Conservation (phyloP, 2,329 filamentous ascomycete genomes). For the Xylariaceae sp. region DNA sequence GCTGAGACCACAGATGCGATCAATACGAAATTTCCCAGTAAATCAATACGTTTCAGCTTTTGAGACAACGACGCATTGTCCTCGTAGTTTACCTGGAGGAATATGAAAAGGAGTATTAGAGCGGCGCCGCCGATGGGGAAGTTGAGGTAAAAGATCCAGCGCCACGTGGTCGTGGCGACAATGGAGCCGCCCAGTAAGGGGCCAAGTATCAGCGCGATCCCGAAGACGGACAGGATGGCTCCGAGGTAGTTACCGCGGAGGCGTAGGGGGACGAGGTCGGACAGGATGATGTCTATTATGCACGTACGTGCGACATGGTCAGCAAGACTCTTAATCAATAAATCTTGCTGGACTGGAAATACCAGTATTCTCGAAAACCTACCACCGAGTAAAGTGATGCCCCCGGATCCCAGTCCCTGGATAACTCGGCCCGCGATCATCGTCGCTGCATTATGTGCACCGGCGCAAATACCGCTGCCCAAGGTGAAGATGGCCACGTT, state of each 20-base stretch:
- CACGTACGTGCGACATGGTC: background rate
- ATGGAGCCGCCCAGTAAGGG: slow-evolving; percentile 7
- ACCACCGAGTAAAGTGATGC: background rate
- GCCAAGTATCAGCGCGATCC: background rate
- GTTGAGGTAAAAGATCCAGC: slow-evolving; percentile 6
- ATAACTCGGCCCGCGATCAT: slow-evolving; percentile 12
- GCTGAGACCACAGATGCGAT: background rate
- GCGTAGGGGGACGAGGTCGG: background rate
- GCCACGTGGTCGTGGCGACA: slow-evolving; percentile 4
- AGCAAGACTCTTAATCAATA: background rate
- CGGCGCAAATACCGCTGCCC: slow-evolving; percentile 20
- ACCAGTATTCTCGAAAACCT: background rate
- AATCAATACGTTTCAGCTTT: slow-evolving; percentile 4
- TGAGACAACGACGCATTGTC: background rate
- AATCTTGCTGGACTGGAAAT: background rate
- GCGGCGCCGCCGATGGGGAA: slow-evolving; percentile 1
- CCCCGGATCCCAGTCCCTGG: slow-evolving; percentile 2
- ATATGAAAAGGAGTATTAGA: background rate
- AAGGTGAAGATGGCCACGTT: background rate
- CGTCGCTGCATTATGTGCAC: background rate
- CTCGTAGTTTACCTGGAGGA: background rate
- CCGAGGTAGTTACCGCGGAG: background rate
- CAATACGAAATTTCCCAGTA: background rate
- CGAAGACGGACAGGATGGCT: background rate
- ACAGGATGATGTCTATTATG: background rate